Base-by-base conservation (phyloP, 2,329 filamentous ascomycete species). In the Chaetomium olivaceum region DNA sequence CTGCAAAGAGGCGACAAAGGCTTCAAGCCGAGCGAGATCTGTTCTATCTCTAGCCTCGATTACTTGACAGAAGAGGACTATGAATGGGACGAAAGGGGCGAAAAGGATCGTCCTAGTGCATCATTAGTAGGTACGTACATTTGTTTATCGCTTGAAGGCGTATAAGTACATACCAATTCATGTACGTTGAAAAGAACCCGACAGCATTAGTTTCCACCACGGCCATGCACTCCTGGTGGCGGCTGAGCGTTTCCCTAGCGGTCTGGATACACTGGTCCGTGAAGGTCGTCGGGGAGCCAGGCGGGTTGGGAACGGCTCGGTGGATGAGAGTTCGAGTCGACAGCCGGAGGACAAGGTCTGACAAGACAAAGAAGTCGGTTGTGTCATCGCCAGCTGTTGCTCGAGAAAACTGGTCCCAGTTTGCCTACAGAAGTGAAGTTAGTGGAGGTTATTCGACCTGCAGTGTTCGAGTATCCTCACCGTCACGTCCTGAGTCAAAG, bases 71-170 rank as follows among this genome's bases (percentile, higher is more conserved):
- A 88, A 87, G 21, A 87, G 75, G 27, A 86, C 82, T 58, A 86
- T 85, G 72, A 87, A 87, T 0, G 85, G 85, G 1, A 85, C 82
- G 69, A 87, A 87, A 0, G 85, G 86, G 1, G 83, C 82, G 64
- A 86, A 78, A 9, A 86, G 76, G n/a, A 85, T 76, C 6, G 80
- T 81, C 83, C 83, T 84, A 48, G 1, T n/a, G 2, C 21, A 6
- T 21, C n/a, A 21, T n/a, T 27, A 12, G 36, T 23, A 23, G 4
- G 19, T 48, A 54, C 43, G 60, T 29, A 29, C 27, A 29, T 29
- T 36, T 36, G 33, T 36, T 12, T 12, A 12, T 36, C 11, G 9
- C 33, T 36, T 36, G 33, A 36, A 12, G 33, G 33, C 9, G 27
- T 29, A 29, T 6, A 21, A 14, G 12, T n/a, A 57, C 79, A 65